phyloP scores from a whole-genome alignment of 306 rosid genomes.

The Urtica urens region DNA sequence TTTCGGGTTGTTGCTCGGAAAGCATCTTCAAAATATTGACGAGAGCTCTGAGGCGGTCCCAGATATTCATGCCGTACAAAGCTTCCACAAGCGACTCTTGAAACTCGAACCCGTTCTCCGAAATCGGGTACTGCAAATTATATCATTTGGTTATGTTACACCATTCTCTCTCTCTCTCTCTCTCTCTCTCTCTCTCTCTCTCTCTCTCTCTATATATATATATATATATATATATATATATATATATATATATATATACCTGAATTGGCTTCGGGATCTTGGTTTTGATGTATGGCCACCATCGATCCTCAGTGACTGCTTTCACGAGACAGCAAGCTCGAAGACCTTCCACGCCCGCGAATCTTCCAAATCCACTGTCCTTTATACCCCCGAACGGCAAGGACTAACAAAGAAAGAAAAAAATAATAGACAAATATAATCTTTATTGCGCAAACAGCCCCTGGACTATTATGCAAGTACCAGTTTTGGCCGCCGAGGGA shows the following conservation, averaged over 20 bases:
- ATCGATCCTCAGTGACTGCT: constrained; percentile 89
- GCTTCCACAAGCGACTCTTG: constrained; percentile 75
- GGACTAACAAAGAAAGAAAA: constrained; percentile 82
- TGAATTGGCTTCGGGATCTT: constrained; percentile 78
- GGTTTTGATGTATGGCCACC: constrained; percentile 83
- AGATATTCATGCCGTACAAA: constrained; percentile 66
- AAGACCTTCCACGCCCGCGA: constrained; percentile 84
- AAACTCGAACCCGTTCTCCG: constrained; percentile 75
- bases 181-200: no score
- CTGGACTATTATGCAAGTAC: no score
- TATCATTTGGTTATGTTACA: no score
- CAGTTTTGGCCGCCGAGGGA: no score
- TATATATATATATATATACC: no score
- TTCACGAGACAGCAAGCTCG: constrained; percentile 94
- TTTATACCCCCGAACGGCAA: constrained; percentile 94
- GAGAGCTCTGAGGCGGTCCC: constrained; percentile 82
- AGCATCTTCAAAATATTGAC: constrained; percentile 60
- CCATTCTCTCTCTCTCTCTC: no score
- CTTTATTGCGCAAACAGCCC: no score
- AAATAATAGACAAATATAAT: constrained; percentile 17
- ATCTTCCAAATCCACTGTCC: constrained; percentile 93
- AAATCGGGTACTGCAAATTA: constrained; percentile 64
- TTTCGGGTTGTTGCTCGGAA: constrained; percentile 41
- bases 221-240: no score
- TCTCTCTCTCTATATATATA: no score